Base-by-base conservation (phyloP, 352 stramenopile genomes). In the Globisporangium recalcitrans region DNA sequence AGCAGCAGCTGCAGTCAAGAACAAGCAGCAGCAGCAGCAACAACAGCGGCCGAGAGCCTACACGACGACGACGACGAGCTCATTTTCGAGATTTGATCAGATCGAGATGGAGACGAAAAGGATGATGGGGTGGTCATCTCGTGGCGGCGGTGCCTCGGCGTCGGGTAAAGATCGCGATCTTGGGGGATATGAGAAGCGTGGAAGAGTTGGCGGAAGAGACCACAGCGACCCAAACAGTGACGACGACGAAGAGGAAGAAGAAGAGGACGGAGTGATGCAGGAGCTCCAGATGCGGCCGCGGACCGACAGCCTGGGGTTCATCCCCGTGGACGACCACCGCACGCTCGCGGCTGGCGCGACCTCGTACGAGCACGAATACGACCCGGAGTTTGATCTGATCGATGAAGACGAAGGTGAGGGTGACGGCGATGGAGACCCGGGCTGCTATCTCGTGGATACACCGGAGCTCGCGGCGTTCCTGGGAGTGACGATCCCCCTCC, bases 391-490 rank as follows among this genome's bases (percentile, higher is more conserved):
- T 46, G n/a, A 54, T n/a, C 10, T 11, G 31, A 22, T 27, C 13
- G 56, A 47, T n/a, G 47, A 38, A 13, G 32, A 44, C 27, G 26
- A 58, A 1, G 38, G 3, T 11, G 29, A 44, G n/a, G 36, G 46
- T 24, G 49, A 38, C 29, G n/a, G n/a, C n/a, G 27, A 49, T 1
- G 26, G 44, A n/a, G 24, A 53, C 26, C 22, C 14, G 6, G 26
- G 31, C 29, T 40, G 52, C 52, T 66, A 55, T 27, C 21, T 66
- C 3, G 60, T 66, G 14, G 60, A 61, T 22, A 51, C 60, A 2
- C 60, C 60, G 6, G 60, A 66, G 52, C 34, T 66, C 60, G 60
- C 60, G 2, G 52, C 60, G 29, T 66, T 66, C 16, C 32, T 66
- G 21, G 52, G 52, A 2, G 26, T 66, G 31, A 38, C 40, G 21